Percentiles rank a stretch among this genome's conserved stretches.
phyloP scores from a whole-genome alignment of 768 basidiomycete genomes.

The Candolleomyces aberdarensis region DNA sequence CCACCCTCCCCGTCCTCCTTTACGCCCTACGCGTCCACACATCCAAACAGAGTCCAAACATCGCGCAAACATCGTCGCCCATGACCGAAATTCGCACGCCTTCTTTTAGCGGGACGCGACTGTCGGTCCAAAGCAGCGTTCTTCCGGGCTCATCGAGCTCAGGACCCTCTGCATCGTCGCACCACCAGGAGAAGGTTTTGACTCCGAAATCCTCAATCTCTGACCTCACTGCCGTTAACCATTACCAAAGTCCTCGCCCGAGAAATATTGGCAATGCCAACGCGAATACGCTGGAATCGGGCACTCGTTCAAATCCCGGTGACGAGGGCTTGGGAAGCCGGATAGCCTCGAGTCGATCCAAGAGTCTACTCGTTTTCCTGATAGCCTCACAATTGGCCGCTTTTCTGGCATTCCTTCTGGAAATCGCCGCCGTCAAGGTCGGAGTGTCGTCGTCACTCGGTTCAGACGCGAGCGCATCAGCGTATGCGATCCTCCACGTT shows the following conservation, averaged over 20 bases:
- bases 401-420: constrained; percentile 15
- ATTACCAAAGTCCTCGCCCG: not conserved
- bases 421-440: constrained; percentile 9
- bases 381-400: constrained; percentile 14
- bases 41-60: constrained; percentile 8
- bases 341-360: constrained; percentile 10
- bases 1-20: constrained; percentile 4
- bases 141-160: not conserved
- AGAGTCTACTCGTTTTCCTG: constrained; percentile 15
- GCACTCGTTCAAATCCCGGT: not conserved
- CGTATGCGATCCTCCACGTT: constrained; percentile 11
- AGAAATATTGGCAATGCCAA: not conserved
- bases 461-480: constrained; percentile 6
- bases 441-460: not conserved
- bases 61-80: constrained; percentile 4
- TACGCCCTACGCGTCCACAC: constrained; percentile 5
- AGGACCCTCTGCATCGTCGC: not conserved
- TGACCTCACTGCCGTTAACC: constrained; percentile 8
- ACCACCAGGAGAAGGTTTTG: constrained; percentile 2
- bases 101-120: constrained; percentile 7
- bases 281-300: constrained; percentile 2
- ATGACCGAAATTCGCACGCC: constrained; percentile 8
- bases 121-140: not conserved
- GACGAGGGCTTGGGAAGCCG: not conserved
- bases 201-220: constrained; percentile 4